Evolutionary conservation across 2,329 filamentous ascomycete genomes (phyloP).

Genomic region (Colletotrichum aenigma): DNA sequence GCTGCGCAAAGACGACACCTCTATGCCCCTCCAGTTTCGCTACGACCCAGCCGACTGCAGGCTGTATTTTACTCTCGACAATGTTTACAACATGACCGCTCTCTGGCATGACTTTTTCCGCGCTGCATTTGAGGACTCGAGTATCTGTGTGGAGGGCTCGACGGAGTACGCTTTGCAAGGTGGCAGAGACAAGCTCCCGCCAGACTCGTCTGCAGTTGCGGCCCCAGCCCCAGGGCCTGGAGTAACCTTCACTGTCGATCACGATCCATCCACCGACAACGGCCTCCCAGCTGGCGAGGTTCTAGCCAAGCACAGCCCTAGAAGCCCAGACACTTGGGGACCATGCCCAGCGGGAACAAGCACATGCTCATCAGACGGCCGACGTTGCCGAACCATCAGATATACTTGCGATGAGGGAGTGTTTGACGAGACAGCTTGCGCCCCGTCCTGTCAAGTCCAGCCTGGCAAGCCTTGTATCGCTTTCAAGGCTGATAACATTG

Average conservation of each 20-base stretch:
- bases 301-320: too few relatives aligned
- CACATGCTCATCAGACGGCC: neutral
- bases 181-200: neutral
- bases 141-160: neutral
- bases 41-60: slow-evolving; percentile 61
- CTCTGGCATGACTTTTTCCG: slow-evolving; percentile 53
- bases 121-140: neutral
- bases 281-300: neutral
- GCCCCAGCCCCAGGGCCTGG: neutral
- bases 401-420: neutral
- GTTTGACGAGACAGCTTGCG: neutral
- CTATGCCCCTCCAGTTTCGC: slow-evolving; percentile 59
- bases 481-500: neutral
- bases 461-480: neutral
- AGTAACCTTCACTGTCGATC: neutral
- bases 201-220: neutral
- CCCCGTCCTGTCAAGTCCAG: neutral
- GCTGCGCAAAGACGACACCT: slow-evolving; percentile 6
- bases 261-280: neutral
- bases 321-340: neutral
- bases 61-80: slow-evolving; percentile 58
- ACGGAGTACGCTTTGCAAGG: neutral
- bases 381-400: neutral
- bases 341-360: neutral
- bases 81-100: slow-evolving; percentile 51